Evolutionary conservation across 768 basidiomycete species (phyloP), one percentile per base, ranked within the genome.

Genomic region (Galerina marginata): DNA sequence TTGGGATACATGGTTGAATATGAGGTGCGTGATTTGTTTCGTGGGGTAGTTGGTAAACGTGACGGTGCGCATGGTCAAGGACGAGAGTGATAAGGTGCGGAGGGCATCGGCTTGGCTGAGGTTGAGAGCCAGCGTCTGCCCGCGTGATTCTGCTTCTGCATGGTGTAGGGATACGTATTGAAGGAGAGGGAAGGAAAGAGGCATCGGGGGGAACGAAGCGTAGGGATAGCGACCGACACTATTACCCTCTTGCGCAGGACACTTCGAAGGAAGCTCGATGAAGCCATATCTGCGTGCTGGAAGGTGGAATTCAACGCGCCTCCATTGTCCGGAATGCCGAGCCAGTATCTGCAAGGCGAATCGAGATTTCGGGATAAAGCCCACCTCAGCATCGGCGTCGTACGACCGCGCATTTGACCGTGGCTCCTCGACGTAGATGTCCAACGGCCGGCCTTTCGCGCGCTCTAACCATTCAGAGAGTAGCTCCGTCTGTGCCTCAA

Each of bases 391-490:
- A n/a, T 44, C 9, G 15, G 11, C 29, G n/a, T 33, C 29, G 29
- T 33, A 33, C 29, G 29, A 33, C 29, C 20, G 9, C 33, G 9
- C 37, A 26, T n/a, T 23, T 7, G 23, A 16, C 29, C 15, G 46
- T 20, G 10, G 33, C 23, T 61, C 52, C 16, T 57, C 61, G n/a
- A 67, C 36, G 52, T 59, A 65, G 16, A 68, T 52, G n/a, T 66
- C 55, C 26, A 68, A 25, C 10, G 57, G 53, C 15, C 60, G 60
- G 4, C 60, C 63, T 15, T 57, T 53, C 2, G 65, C 36, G 9
- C 67, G 61, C 16, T 46, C 44, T 4, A 68, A n/a, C 67, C 67
- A 68, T 36, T 63, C 49, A 16, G 47, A 15, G 10, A 67, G 43
- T 4, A 67, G 14, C 3, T 54, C 39, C 2, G 26, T 49, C 42